These are phyloP conservation scores for Exophiala spinifera DNA, from an alignment of 2,329 filamentous ascomycete species.

Conservation along the genomic window DNA sequence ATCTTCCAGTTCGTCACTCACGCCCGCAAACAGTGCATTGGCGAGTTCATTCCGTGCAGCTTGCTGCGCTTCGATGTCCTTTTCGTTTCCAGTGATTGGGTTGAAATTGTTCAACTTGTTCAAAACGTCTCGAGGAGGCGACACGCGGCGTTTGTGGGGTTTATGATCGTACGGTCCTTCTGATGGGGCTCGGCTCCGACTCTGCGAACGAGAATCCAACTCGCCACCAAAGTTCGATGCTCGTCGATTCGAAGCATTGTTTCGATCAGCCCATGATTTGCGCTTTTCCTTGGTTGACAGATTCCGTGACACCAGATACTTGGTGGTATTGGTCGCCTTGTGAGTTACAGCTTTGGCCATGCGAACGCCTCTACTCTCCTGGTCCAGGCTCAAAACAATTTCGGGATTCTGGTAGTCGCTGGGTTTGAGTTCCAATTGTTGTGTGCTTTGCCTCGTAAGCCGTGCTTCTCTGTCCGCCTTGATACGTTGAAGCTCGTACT, in stretches of 20 bases:
- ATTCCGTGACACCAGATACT: conserved; percentile 17
- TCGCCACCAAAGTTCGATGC: conserved; percentile 42
- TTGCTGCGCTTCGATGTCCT: conserved; percentile 69
- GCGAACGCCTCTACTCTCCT: conserved; percentile 23
- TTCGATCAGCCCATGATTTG: conserved; percentile 42
- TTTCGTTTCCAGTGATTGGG: conserved; percentile 44
- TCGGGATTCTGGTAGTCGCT: conserved; percentile 30
- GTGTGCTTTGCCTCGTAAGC: conserved; percentile 12
- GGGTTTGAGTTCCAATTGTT: conserved; percentile 24
- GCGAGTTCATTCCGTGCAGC: conserved; percentile 58
- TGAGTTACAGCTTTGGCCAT: conserved; percentile 22
- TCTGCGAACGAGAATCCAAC: conserved; percentile 22
- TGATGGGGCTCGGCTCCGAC: conserved; percentile 8
- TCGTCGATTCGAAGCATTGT: conserved; percentile 36
- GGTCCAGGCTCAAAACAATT: conserved; percentile 26
- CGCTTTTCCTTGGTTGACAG: conserved; percentile 12
- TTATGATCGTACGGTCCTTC: conserved; percentile 1
- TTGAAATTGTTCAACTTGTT: conserved; percentile 30
- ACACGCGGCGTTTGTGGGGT: conserved; percentile 6
- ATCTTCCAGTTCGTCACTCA: conserved; percentile 92
- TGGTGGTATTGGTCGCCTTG: conserved; percentile 23
- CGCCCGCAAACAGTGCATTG: conserved; percentile 78
- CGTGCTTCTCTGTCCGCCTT: conserved; percentile 30
- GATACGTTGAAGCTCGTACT: conserved; percentile 47
- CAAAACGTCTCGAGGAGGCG: conserved; percentile 22